Conservation (phyloP, 257 asterid genomes). For the Solanum sitiens region DNA sequence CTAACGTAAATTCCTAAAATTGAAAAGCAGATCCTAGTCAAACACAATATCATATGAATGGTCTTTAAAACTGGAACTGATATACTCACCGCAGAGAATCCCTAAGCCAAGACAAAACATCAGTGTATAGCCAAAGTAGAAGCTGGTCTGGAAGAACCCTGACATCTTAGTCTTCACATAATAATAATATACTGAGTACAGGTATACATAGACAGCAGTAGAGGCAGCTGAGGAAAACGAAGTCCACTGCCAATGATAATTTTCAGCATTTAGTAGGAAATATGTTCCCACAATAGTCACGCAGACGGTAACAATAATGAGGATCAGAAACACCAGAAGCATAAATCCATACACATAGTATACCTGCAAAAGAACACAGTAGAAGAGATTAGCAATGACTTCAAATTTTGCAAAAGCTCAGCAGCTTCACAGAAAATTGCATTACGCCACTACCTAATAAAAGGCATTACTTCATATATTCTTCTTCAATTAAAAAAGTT, state of each 20-base stretch:
- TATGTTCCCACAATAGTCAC: slow-evolving; percentile 59
- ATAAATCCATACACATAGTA: slow-evolving; percentile 63
- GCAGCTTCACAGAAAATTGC: background rate
- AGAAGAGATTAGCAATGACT: background rate
- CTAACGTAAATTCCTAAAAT: background rate
- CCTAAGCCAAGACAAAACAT: slow-evolving; percentile 71
- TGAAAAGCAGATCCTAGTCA: background rate
- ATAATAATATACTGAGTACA: slow-evolving; percentile 52
- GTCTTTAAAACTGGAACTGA: background rate
- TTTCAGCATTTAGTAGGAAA: slow-evolving; percentile 62
- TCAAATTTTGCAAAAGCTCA: background rate
- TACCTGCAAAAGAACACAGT: slow-evolving; percentile 26
- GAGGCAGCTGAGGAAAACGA: slow-evolving; percentile 62
- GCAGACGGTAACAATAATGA: slow-evolving; percentile 48
- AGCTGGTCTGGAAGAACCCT: slow-evolving; percentile 64
- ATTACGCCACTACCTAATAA: background rate
- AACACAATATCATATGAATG: background rate
- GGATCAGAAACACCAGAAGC: slow-evolving; percentile 58
- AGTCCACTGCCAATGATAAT: slow-evolving; percentile 75
- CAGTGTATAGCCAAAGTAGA: slow-evolving; percentile 55
- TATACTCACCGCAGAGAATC: slow-evolving; percentile 63
- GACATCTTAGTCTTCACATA: slow-evolving; percentile 57
- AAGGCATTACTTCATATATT: background rate
- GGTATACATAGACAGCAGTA: slow-evolving; percentile 46
- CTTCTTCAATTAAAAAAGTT: background rate